These are phyloP conservation scores for Mortierella sp. DNA, from an alignment of 371 early-diverging fungal species.

Conservation along the genomic window DNA sequence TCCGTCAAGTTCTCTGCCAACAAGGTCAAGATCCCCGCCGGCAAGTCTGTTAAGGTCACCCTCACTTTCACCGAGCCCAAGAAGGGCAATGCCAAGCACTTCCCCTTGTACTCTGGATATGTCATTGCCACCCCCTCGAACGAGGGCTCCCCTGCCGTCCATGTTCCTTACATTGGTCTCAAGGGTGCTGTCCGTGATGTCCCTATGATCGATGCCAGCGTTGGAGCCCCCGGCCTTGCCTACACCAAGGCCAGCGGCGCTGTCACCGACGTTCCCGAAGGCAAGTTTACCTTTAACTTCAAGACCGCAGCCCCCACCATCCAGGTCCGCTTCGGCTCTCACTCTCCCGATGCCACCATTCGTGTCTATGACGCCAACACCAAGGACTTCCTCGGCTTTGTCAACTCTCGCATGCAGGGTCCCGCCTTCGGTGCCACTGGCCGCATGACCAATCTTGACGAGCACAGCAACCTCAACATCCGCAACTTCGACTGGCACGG, in stretches of 20 bases:
- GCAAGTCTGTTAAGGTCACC: slow-evolving; percentile 56
- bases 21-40: slow-evolving; percentile 56
- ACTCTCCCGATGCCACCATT: slow-evolving; percentile 32
- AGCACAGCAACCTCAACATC: slow-evolving; percentile 9
- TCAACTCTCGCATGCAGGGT: not conserved
- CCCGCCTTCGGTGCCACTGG: slow-evolving; percentile 28
- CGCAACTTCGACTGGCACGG: slow-evolving; percentile 28
- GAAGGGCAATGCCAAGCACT: slow-evolving; percentile 25
- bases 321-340: slow-evolving; percentile 36
- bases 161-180: slow-evolving; percentile 39
- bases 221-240: slow-evolving; percentile 13
- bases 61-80: slow-evolving; percentile 46
- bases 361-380: slow-evolving; percentile 24
- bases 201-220: slow-evolving; percentile 60
- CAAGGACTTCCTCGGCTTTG: slow-evolving; percentile 29
- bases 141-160: slow-evolving; percentile 21
- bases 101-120: slow-evolving; percentile 48
- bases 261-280: not conserved
- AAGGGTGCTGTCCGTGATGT: slow-evolving; percentile 54
- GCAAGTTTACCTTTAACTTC: slow-evolving; percentile 20
- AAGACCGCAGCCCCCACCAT: not conserved
- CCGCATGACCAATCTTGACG: slow-evolving; percentile 15
- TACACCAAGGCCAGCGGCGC: not conserved
- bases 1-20: slow-evolving; percentile 46
- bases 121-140: slow-evolving; percentile 33